Base-by-base conservation (phyloP, 805 yeast genomes). In the Nakazawaea siamensis region DNA sequence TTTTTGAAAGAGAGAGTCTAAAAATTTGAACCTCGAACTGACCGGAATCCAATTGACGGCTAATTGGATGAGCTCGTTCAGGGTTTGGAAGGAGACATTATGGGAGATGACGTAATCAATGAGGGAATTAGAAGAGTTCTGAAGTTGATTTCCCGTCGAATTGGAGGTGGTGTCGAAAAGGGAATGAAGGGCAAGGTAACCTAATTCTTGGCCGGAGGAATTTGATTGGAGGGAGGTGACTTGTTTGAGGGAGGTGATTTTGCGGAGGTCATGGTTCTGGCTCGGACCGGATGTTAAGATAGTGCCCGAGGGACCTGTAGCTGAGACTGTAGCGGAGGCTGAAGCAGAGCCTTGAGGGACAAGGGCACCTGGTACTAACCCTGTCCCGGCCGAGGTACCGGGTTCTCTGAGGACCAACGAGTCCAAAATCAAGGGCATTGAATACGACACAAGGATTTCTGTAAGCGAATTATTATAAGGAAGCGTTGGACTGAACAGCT, bases 11-110 rank as follows among this genome's bases (percentile, higher is more conserved):
- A 15, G 40, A 30, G 14, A 43, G 29, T 15, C 42, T 36, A 24
- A 35, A 37, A n/a, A 38, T 41, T 28, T 60, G 58, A 81, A 85
- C 43, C 95, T 64, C 43, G 76, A 65, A 50, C 76, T 95, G 25
- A 77, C 92, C 0, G 86, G 97, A 8, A 85, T 73, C 72, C 88
- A 85, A 26, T 73, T 70, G 6, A 87, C 76, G 39, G 84, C 69
- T 42, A 75, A 61, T 42, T 77, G 79, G 24, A 84, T 57, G 31
- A 88, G 60, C 8, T 64, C 54, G 19, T 68, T 61, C 2, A 72
- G 62, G 88, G 88, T 80, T 27, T 43, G 49, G n/a, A 50, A 45
- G 2, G 49, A 15, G 10, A 24, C 31, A 6, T 24, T 32, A 29
- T 29, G 57, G 14, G 31, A 49, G 41, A 64, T 50, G 27, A 73